Conservation (phyloP, 371 early-diverging fungal species). For the Saksenaea vasiformis region DNA sequence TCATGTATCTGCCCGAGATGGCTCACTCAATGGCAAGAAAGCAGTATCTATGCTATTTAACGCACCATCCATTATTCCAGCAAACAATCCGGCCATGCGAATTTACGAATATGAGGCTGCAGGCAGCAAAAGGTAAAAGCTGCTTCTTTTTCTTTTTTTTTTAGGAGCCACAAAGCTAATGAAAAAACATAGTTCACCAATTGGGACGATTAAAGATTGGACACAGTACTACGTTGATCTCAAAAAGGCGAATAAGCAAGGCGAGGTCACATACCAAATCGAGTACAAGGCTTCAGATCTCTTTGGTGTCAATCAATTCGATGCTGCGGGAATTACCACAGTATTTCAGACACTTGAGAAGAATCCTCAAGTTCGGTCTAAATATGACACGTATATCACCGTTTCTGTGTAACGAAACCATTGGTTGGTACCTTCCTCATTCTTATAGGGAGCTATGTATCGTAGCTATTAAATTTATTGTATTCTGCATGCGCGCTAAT, state of each 20-base stretch:
- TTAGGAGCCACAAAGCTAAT: not conserved
- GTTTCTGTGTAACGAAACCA: not conserved
- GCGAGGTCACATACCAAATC: constrained; percentile 27
- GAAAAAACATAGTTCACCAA: not conserved
- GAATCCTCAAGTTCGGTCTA: not conserved
- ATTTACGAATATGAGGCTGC: constrained; percentile 47
- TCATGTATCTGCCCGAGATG: not conserved
- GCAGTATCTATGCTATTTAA: constrained; percentile 34
- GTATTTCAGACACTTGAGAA: not conserved
- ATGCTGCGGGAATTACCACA: constrained; percentile 10
- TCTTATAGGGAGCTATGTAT: no score
- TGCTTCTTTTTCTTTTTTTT: not conserved
- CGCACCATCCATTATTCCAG: constrained; percentile 56
- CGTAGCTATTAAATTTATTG: no score
- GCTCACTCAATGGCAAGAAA: not conserved
- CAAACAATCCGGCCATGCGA: constrained; percentile 54
- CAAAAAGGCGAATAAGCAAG: constrained; percentile 32
- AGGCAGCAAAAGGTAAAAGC: constrained; percentile 7
- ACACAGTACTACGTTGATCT: constrained; percentile 59
- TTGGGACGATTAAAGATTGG: constrained; percentile 47
- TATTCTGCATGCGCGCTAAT: no score
- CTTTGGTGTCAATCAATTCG: constrained; percentile 39
- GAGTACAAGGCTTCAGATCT: constrained; percentile 51
- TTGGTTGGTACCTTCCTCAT: not conserved
- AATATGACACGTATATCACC: not conserved